These are phyloP conservation scores for Mangifera indica DNA, from an alignment of 345 rosid species.

Conservation along the genomic window DNA sequence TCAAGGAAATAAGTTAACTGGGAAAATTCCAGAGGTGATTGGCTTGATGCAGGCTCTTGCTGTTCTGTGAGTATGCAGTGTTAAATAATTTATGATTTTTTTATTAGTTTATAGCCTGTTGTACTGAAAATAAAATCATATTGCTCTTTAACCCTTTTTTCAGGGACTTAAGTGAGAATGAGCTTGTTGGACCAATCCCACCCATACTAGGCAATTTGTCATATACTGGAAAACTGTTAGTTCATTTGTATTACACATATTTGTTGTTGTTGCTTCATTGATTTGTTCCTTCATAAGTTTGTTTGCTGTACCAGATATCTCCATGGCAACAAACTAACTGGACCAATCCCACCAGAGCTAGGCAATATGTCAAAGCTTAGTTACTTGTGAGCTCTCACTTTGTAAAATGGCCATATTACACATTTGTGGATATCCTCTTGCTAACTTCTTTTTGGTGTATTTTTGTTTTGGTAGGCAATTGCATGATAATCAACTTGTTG, in stretches of 20 bases:
- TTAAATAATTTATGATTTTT: background rate
- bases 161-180: slow-evolving; percentile 94
- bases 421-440: background rate
- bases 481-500: slow-evolving; percentile 67
- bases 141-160: background rate
- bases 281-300: background rate
- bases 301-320: slow-evolving; percentile 56
- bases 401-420: background rate
- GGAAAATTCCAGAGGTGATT: slow-evolving; percentile 82
- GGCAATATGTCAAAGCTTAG: slow-evolving; percentile 97
- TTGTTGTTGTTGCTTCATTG: background rate
- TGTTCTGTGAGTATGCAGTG: slow-evolving; percentile 65
- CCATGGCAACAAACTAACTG: slow-evolving; percentile 87
- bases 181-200: slow-evolving; percentile 83
- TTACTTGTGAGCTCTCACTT: slow-evolving; percentile 58
- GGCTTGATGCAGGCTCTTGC: slow-evolving; percentile 99
- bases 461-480: slow-evolving; percentile 53
- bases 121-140: no score
- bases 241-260: background rate
- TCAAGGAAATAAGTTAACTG: slow-evolving; percentile 77
- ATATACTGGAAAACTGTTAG: slow-evolving; percentile 87
- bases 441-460: no score
- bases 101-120: background rate
- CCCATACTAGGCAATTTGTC: slow-evolving; percentile 90
- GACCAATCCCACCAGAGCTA: slow-evolving; percentile 90